Evolutionary conservation across 139 green algal genomes (phyloP).

Genomic region (Edaphochlamys debaryana): DNA sequence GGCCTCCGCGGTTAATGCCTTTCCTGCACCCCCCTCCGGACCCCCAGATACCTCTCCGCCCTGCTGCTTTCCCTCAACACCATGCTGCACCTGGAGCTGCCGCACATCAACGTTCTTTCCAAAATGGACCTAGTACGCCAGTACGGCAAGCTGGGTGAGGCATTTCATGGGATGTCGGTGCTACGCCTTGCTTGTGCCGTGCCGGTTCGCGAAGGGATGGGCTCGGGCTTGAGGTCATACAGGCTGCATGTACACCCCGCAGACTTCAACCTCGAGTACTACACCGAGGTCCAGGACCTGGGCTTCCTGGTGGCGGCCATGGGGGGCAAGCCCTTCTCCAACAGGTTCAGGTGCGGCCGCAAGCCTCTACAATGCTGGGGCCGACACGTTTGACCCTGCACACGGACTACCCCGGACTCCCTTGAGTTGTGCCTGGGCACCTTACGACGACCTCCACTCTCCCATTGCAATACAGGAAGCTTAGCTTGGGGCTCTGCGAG

Average conservation of each 20-base stretch:
- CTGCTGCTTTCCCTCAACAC: constrained; percentile 79
- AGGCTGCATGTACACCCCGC: no score
- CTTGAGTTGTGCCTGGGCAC: no score
- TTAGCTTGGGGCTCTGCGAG: constrained; percentile 79
- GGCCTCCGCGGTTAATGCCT: no score
- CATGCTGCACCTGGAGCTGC: constrained; percentile 88
- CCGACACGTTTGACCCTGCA: not conserved
- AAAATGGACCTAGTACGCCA: constrained; percentile 89
- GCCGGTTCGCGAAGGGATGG: not conserved
- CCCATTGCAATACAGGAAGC: constrained; percentile 77
- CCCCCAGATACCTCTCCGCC: constrained; percentile 85
- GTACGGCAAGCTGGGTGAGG: constrained; percentile 86
- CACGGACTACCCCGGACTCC: not conserved
- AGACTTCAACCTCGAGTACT: constrained; percentile 91
- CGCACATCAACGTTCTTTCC: constrained; percentile 85
- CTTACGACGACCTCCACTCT: no score
- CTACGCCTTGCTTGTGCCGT: not conserved
- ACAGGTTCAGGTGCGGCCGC: constrained; percentile 60
- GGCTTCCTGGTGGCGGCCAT: constrained; percentile 69
- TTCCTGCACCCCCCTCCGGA: no score
- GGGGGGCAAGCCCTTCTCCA: constrained; percentile 54
- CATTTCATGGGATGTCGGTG: no score
- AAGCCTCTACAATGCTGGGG: not conserved
- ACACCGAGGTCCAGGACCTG: constrained; percentile 92
- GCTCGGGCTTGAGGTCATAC: no score